phyloP scores from a whole-genome alignment of 2,329 filamentous ascomycete genomes.

The Alternaria triticimaculans region DNA sequence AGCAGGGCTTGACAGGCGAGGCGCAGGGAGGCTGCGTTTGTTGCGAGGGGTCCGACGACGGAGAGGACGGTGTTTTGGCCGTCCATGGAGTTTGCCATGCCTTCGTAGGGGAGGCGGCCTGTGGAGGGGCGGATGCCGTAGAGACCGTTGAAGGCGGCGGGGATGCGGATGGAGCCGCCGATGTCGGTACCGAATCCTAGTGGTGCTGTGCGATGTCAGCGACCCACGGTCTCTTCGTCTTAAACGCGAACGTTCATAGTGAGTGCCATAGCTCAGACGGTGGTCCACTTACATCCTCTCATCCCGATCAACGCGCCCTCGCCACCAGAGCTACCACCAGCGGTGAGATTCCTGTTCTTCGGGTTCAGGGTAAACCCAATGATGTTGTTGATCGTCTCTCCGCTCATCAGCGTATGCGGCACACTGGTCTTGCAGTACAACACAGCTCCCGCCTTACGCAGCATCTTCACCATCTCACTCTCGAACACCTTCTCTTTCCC shows the following conservation, averaged over 20 bases:
- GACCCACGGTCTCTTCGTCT: neutral
- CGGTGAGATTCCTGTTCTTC: slow-evolving; percentile 60
- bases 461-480: slow-evolving; percentile 64
- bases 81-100: slow-evolving; percentile 65
- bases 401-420: slow-evolving; percentile 64
- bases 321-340: slow-evolving; percentile 66
- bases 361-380: slow-evolving; percentile 65
- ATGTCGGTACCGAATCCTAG: slow-evolving; percentile 65
- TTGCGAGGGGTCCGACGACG: slow-evolving; percentile 68
- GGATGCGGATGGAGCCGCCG: slow-evolving; percentile 64
- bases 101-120: slow-evolving; percentile 56
- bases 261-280: no score
- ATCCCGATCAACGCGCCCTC: slow-evolving; percentile 66
- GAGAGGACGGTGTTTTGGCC: slow-evolving; percentile 69
- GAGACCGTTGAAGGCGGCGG: slow-evolving; percentile 64
- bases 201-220: slow-evolving; percentile 39
- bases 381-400: slow-evolving; percentile 68
- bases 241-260: fast-evolving
- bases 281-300: slow-evolving; percentile 52
- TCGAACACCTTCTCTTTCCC: slow-evolving; percentile 62
- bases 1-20: slow-evolving; percentile 65
- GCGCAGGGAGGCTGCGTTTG: slow-evolving; percentile 61
- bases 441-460: slow-evolving; percentile 61
- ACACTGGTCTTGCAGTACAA: slow-evolving; percentile 66
- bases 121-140: slow-evolving; percentile 61